These are phyloP conservation scores for Kluyveromyces starmeri DNA, from an alignment of 805 yeast genomes.

Conservation along the genomic window DNA sequence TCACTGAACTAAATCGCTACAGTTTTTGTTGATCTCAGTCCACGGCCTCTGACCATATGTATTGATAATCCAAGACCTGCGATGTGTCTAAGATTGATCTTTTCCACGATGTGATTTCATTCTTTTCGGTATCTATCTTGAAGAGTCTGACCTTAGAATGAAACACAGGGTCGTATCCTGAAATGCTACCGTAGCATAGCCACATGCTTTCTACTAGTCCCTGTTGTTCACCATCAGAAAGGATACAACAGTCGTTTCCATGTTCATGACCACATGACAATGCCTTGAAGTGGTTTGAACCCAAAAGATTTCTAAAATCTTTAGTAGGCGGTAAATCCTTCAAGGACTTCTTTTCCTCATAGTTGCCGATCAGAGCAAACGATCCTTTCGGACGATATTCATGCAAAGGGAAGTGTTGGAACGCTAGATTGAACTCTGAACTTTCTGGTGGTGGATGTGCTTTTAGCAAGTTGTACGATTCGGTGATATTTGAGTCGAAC, in stretches of 20 bases:
- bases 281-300: slow-evolving; percentile 40
- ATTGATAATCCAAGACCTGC: slow-evolving; percentile 37
- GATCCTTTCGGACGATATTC: slow-evolving; percentile 39
- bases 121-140: slow-evolving; percentile 36
- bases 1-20: no score
- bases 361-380: slow-evolving; percentile 34
- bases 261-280: slow-evolving; percentile 64
- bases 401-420: slow-evolving; percentile 59
- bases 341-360: slow-evolving; percentile 18
- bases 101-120: slow-evolving; percentile 51
- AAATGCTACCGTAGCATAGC: slow-evolving; percentile 62
- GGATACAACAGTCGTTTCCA: slow-evolving; percentile 55
- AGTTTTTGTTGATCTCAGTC: no score
- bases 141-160: slow-evolving; percentile 41
- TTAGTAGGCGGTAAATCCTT: slow-evolving; percentile 32
- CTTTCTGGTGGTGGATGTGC: neutral
- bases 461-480: slow-evolving; percentile 1
- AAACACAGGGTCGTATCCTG: slow-evolving; percentile 48
- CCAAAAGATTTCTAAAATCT: slow-evolving; percentile 28
- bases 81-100: slow-evolving; percentile 40
- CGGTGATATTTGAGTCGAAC: slow-evolving; percentile 9
- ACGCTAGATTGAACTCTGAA: slow-evolving; percentile 40
- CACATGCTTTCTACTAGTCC: slow-evolving; percentile 31
- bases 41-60: slow-evolving; percentile 11
- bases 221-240: slow-evolving; percentile 17